Evolutionary conservation across 805 yeast genomes (phyloP).

Genomic region (Candida tibetensis): DNA sequence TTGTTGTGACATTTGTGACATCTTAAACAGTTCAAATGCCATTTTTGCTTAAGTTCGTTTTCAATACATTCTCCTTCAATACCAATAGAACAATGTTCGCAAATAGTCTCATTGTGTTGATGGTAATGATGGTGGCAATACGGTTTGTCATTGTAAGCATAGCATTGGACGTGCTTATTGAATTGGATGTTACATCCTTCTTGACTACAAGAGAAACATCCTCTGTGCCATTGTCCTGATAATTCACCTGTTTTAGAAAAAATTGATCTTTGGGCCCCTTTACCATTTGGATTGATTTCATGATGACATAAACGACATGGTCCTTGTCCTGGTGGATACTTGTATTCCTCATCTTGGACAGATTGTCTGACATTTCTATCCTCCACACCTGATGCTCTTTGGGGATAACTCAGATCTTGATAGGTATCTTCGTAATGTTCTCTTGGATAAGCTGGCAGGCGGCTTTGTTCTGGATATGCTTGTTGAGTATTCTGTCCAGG

Average conservation of each 20-base stretch:
- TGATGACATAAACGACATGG: slow-evolving; percentile 75
- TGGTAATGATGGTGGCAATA: slow-evolving; percentile 82
- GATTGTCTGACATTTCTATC: background rate
- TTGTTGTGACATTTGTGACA: slow-evolving; percentile 58
- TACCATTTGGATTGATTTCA: slow-evolving; percentile 43
- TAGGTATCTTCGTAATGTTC: too few relatives aligned
- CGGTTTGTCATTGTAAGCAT: slow-evolving; percentile 76
- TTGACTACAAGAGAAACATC: slow-evolving; percentile 71
- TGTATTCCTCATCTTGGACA: background rate
- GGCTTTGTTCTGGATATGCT: too few relatives aligned
- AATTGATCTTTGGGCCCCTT: slow-evolving; percentile 54
- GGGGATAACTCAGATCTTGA: too few relatives aligned
- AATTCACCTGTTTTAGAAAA: slow-evolving; percentile 82
- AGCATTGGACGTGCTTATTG: slow-evolving; percentile 61
- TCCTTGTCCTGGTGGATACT: slow-evolving; percentile 59
- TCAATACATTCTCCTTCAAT: slow-evolving; percentile 92
- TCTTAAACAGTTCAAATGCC: slow-evolving; percentile 70
- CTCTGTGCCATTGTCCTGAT: slow-evolving; percentile 92
- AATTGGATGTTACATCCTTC: slow-evolving; percentile 54
- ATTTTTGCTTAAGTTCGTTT: slow-evolving; percentile 65
- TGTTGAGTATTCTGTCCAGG: too few relatives aligned
- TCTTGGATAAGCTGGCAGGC: too few relatives aligned
- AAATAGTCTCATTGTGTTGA: slow-evolving; percentile 66
- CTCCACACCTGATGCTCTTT: too few relatives aligned
- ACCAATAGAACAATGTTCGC: slow-evolving; percentile 67